These are phyloP conservation scores for Podaxis sp. DNA, from an alignment of 768 basidiomycete genomes.

Conservation along the genomic window DNA sequence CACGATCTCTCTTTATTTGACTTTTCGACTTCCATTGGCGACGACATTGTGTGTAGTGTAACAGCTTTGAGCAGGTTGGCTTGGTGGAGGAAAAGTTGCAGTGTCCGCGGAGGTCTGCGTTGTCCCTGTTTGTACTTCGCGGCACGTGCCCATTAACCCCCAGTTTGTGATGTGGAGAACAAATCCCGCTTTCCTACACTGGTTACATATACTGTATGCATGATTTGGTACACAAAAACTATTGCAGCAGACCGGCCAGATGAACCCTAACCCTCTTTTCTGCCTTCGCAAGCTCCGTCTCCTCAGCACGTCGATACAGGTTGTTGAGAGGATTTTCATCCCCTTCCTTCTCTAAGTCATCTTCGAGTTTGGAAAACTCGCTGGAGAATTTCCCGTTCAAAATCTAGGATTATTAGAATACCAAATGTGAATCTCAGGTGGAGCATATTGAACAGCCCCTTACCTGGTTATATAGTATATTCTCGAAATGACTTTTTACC, in stretches of 20 bases:
- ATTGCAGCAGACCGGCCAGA: constrained; percentile 38
- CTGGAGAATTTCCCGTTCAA: constrained; percentile 59
- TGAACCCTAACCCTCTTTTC: constrained; percentile 58
- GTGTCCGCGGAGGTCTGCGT: neutral
- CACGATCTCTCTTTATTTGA: constrained; percentile 64
- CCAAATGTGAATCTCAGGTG: neutral
- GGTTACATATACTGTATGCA: neutral
- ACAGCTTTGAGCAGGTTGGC: constrained; percentile 6
- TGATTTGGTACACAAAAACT: neutral
- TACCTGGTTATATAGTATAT: constrained; percentile 60
- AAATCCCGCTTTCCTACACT: neutral
- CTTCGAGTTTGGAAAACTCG: constrained; percentile 56
- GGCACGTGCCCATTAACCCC: constrained; percentile 4
- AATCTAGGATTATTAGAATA: constrained; percentile 33
- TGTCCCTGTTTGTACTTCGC: constrained; percentile 10
- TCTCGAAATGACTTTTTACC: constrained; percentile 51
- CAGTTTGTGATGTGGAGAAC: neutral
- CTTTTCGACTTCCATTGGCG: constrained; percentile 63
- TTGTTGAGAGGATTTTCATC: constrained; percentile 53
- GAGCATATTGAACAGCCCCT: constrained; percentile 1
- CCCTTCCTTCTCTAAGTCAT: constrained; percentile 56
- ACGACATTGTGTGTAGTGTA: constrained; percentile 39
- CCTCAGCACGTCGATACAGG: constrained; percentile 50
- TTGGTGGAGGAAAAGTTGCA: constrained; percentile 12
- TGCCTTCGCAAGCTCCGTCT: constrained; percentile 54